phyloP scores from a whole-genome alignment of 177 flowering plant species.

The Telopea speciosissima region DNA sequence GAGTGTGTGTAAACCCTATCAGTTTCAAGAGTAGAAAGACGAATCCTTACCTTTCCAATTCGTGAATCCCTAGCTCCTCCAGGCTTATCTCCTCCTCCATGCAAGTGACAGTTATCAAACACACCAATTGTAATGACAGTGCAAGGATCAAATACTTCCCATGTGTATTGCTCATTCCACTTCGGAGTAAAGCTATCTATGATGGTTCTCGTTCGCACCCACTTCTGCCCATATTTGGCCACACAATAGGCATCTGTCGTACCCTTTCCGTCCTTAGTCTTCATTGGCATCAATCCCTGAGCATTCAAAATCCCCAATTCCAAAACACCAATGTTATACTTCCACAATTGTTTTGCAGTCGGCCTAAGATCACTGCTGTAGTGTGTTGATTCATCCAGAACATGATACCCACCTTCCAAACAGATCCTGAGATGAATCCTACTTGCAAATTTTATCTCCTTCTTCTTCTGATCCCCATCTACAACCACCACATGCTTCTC shows the following conservation, averaged over 20 bases:
- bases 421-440: slow-evolving; percentile 1
- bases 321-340: not conserved
- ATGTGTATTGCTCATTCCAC: slow-evolving; percentile 1
- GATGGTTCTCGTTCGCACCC: not conserved
- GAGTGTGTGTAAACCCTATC: slow-evolving; percentile 1
- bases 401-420: not conserved
- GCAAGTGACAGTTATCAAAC: not conserved
- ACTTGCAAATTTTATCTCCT: not conserved
- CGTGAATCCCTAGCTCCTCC: not conserved
- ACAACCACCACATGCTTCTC: slow-evolving; percentile 14
- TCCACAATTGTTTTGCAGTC: slow-evolving; percentile 1
- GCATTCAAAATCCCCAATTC: not conserved
- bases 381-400: slow-evolving; percentile 1
- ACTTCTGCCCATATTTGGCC: slow-evolving; percentile 1
- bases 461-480: not conserved
- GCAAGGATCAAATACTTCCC: slow-evolving; percentile 1
- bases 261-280: not conserved
- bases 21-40: not conserved
- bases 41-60: slow-evolving; percentile 2
- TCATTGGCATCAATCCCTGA: slow-evolving; percentile 1
- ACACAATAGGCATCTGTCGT: not conserved
- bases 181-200: not conserved
- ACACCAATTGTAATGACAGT: slow-evolving; percentile 2
- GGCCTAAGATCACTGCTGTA: slow-evolving; percentile 3
- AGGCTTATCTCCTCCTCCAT: not conserved